A percentile compares a stretch with the other conserved stretches of the same genome.
Evolutionary conservation across 2,329 filamentous ascomycete genomes (phyloP).

Genomic region (Microdochium bolleyi): DNA sequence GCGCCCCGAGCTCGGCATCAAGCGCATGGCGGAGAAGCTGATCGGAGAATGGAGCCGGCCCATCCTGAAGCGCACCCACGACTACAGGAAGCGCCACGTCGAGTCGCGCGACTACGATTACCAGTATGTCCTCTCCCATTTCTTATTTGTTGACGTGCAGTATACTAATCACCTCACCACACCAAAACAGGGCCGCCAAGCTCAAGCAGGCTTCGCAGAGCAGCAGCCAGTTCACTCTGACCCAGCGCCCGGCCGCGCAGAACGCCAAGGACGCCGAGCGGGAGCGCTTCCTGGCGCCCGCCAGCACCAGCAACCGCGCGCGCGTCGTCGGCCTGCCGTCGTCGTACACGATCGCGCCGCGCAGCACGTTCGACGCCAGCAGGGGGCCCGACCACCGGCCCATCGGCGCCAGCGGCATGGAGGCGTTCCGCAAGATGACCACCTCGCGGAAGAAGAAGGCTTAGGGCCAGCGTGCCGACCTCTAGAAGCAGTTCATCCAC

Average conservation of each 20-base stretch:
- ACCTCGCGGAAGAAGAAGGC: conserved; percentile 50
- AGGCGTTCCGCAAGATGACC: conserved; percentile 59
- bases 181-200: conserved; percentile 39
- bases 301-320: conserved; percentile 46
- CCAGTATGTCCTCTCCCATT: conserved; percentile 36
- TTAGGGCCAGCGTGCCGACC: too few relatives aligned
- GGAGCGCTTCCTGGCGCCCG: conserved; percentile 50
- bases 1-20: conserved; percentile 79
- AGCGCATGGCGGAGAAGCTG: conserved; percentile 87
- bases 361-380: conserved; percentile 51
- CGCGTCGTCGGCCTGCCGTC: conserved; percentile 44
- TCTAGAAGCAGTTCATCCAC: too few relatives aligned
- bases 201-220: conserved; percentile 31
- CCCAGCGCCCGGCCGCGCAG: conserved; percentile 16
- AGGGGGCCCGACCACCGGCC: conserved; percentile 46
- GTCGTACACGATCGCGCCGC: conserved; percentile 52
- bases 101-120: conserved; percentile 58
- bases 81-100: conserved; percentile 79
- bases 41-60: conserved; percentile 93
- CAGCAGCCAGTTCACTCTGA: conserved; percentile 23
- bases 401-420: conserved; percentile 54
- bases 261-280: conserved; percentile 39
- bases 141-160: neutral
- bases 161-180: conserved; percentile 4
- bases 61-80: conserved; percentile 86